Evolutionary conservation across 805 yeast species (phyloP), one percentile per base, ranked within the genome.

Genomic region (Ogataea allantospora): DNA sequence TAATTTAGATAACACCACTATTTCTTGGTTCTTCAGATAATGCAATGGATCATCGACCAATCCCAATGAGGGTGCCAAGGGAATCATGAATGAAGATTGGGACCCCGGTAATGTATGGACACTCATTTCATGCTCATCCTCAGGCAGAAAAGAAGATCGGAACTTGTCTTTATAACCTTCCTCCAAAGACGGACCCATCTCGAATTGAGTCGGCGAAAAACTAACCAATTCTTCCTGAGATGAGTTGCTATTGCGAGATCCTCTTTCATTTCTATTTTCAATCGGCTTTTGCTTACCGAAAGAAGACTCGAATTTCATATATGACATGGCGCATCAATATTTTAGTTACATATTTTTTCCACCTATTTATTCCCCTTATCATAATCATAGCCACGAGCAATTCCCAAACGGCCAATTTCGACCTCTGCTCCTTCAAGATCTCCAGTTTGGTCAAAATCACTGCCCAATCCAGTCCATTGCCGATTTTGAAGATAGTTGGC

Each of bases 401-500:
- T 77, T 26, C 99, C 99, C 2, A 75, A 69, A 31, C 82, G 69
- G 1, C 99, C 99, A 47, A 82, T 80, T 55, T 88, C 95, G 0
- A 88, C 72, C 0, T 70, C 59, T 0, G 97, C 95, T 26, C 95
- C 96, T n/a, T 73, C 77, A 31, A 66, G 68, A 2, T 57, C 62
- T 5, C 46, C 60, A n/a, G n/a, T n/a, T 20, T 47, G 34, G 1
- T 54, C 48, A 62, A 70, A 88, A 55, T 91, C 97, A 43, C 93
- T 82, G 1, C 98, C 99, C 22, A 91, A 66, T 0, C 99, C 99
- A 0, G 80, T 77, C 98, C 98, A 91, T 2, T 58, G 54, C 51
- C 91, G 74, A 9, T 67, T 69, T 51, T 88, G 95, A 35, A 91
- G 66, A 44, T 73, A 73, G 6, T 71, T 67, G 0, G 96, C 97